Base-by-base conservation (phyloP, 257 asterid species). In the Gentiana straminea region DNA sequence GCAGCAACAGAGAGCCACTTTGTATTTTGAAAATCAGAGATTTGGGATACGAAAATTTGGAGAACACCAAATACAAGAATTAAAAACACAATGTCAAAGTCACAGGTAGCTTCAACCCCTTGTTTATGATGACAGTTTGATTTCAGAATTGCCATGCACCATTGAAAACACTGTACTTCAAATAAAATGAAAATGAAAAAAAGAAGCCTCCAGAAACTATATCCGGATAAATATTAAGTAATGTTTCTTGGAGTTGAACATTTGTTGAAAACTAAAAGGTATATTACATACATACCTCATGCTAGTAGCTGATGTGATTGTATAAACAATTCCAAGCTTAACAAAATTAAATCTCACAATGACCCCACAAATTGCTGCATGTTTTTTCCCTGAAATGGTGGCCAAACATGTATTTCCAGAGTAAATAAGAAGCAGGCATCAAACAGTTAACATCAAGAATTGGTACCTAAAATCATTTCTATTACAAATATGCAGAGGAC, bases 11-110 rank as follows among this genome's bases (percentile, higher is more conserved):
- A 89, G 13, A 84, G 96, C 94, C 94, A 84, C 46, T 56, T 66
- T 73, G 79, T 89, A 71, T 75, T 75, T 4, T 64, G 88, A 49
- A 89, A 77, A 60, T 89, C 75, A 11, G 95, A 95, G 66, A 86
- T 82, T 54, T 86, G 95, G 39, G 97, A 89, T 64, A 78, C 72
- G 33, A 89, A n/a, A n/a, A n/a, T n/a, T n/a, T n/a, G n/a, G n/a
- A n/a, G n/a, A n/a, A n/a, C n/a, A n/a, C n/a, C n/a, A n/a, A n/a
- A n/a, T n/a, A n/a, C n/a, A n/a, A n/a, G n/a, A n/a, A n/a, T n/a
- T n/a, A n/a, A n/a, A n/a, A 49, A 36, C 8, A 68, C 64, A 49
- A 58, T 68, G 47, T 64, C 73, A 54, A 60, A 77, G 54, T 70
- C 70, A 67, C 97, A 89, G 8, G 75, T 59, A 55, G 88, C 85